Evolutionary conservation across 2,329 filamentous ascomycete species (phyloP), one percentile per base, ranked within the genome.

Genomic region (Didymella pomorum): DNA sequence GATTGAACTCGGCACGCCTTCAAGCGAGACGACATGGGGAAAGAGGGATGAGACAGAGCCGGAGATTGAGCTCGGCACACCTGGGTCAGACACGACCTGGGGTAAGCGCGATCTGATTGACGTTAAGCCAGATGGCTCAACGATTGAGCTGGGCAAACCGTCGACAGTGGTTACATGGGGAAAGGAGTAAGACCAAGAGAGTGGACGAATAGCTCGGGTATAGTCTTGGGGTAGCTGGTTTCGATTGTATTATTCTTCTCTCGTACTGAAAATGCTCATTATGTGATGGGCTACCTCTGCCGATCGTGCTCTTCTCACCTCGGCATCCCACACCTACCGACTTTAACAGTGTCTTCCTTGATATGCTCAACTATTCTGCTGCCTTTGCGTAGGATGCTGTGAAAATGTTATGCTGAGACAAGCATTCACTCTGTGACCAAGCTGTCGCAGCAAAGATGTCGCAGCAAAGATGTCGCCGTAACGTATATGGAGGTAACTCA

Each of bases 1-100:
- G 7, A 57, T 65, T 23, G 52, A 61, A 9, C 52, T 71, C 11
- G 61, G 63, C 21, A 56, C 62, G 33, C 65, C 65, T 3, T 58
- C 57, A 3, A 64, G 65, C 1, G 62, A 54, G 7, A 51, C 65
- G 14, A 35, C 31, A 11, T 35, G 31, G 31, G 31, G 31, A 6
- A 35, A 35, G 31, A 35, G 31, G 6, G 1, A 9, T 2, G 31
- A 35, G 16, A n/a, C 16, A 7, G 31, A 35, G 6, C 31, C 31
- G 3, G 31, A 35, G 31, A 35, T 35, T n/a, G 31, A 35, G 4
- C 16, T 35, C 16, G 31, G 31, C 9, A 35, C 31, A 7, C 31
- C 31, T n/a, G 31, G 31, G 9, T 35, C 31, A n/a, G 31, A 35
- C 3, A 35, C 31, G 16, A 35, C 31, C 16, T 35, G 31, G 31